Evolutionary conservation across 164 flowering plant genomes (phyloP).

Genomic region (Berberis vulgaris): DNA sequence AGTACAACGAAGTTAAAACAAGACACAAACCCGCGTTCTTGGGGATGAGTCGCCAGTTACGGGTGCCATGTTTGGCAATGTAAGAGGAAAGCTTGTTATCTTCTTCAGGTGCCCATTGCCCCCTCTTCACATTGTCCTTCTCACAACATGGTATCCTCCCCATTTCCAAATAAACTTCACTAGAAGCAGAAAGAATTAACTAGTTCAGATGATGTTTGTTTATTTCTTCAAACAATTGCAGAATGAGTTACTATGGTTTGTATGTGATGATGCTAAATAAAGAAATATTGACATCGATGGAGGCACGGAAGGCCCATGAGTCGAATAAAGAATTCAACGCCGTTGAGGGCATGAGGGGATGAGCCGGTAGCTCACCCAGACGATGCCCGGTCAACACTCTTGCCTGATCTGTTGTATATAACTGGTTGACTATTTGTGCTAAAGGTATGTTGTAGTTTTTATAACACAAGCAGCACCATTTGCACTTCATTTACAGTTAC

Average conservation of each 20-base stretch:
- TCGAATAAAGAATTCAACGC: conserved; percentile 98
- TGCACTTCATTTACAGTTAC: too few species aligned
- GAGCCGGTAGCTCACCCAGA: conserved; percentile 98
- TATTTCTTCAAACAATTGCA: neutral
- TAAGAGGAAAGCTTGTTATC: conserved; percentile 90
- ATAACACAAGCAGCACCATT: too few species aligned
- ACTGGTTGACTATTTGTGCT: too few species aligned
- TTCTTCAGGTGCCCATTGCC: conserved; percentile 98
- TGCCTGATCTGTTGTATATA: too few species aligned
- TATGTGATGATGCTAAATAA: neutral
- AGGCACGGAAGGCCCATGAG: conserved; percentile 71
- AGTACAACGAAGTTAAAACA: neutral
- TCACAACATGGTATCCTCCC: conserved; percentile 96
- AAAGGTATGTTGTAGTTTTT: too few species aligned
- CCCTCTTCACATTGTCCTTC: conserved; percentile 93
- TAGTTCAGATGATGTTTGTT: neutral
- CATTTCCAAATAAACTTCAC: conserved; percentile 25
- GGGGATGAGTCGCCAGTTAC: conserved; percentile 97
- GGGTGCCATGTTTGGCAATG: conserved; percentile 92
- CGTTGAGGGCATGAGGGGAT: conserved; percentile 66
- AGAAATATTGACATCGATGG: neutral
- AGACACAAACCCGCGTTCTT: conserved; percentile 68
- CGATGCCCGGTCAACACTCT: conserved; percentile 70
- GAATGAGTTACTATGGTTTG: neutral
- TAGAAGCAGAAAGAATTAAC: neutral